Base-by-base conservation (phyloP, 495 filamentous ascomycete genomes). In the Tuber magnatum region DNA sequence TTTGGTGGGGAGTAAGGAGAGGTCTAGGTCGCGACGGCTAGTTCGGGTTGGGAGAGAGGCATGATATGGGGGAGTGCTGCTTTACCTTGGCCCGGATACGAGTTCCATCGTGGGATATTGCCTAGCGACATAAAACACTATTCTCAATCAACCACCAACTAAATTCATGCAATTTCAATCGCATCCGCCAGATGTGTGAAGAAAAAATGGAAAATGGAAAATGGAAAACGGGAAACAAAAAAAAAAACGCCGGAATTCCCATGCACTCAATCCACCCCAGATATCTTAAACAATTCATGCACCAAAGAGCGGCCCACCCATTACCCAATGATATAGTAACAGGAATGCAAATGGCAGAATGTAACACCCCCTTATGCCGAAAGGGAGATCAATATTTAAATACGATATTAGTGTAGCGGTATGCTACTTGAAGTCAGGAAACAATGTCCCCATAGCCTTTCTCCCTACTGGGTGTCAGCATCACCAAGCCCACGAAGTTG, bases 331-430 rank as follows among this genome's bases (percentile, higher is more conserved):
- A 22, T 41, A 71, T 44, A 44, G 65, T 71, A 39, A 43, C 40
- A 80, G 77, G 77, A 69, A 41, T 44, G 32, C 68, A 48, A 71
- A 76, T 79, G 74, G 75, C 65, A 79, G 46, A 48, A 78, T 61
- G 71, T 74, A 46, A 61, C 43, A 73, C 65, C 65, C n/a, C 24
- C 24, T 39, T 44, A 22, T 6, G 35, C 41, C 28, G 7, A 41
- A 35, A 28, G 42, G 28, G 41, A 38, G 22, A 46, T 18, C 43
- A 44, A 74, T 75, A 70, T 46, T 38, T 20, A 38, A 68, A 12
- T 22, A 71, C 12, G 35, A 24, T 28, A 43, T 51, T 32, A 71
- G 43, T 42, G 6, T n/a, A n/a, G 42, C 65, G 40, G 61, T n/a
- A 51, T 12, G 28, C 40, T n/a, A 28, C 28, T 22, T 78, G n/a